Percentiles rank a stretch among this genome's conserved stretches.
These are phyloP conservation scores for Cucurbita moschata DNA, from an alignment of 306 rosid species.

Conservation along the genomic window DNA sequence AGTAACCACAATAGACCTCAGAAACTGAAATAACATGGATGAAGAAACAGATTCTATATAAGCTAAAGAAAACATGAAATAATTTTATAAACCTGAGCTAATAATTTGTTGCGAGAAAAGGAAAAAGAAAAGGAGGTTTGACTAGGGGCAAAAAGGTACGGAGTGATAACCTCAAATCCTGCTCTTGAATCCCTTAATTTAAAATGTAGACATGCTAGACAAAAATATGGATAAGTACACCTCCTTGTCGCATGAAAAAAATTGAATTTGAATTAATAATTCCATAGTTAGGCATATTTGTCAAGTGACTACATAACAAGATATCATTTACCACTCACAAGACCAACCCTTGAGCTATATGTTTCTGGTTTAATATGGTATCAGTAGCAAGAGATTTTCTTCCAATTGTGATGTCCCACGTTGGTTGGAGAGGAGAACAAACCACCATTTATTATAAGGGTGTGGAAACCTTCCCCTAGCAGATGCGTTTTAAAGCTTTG, in stretches of 20 bases:
- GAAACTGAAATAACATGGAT: constrained; percentile 39
- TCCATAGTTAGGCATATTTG: neutral
- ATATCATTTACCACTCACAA: neutral
- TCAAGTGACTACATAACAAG: neutral
- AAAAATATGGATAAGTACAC: neutral
- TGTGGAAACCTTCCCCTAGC: too few relatives aligned
- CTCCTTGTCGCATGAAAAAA: neutral
- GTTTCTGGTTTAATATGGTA: neutral
- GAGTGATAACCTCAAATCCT: neutral
- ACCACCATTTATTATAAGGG: too few relatives aligned
- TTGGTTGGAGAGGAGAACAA: too few relatives aligned
- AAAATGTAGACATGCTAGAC: neutral
- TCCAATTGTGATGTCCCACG: neutral
- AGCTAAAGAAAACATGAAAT: neutral
- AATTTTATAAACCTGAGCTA: neutral
- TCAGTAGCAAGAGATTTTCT: neutral
- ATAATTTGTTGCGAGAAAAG: neutral
- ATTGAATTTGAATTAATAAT: neutral
- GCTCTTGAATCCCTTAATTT: neutral
- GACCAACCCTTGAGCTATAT: neutral
- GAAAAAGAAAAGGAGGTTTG: neutral
- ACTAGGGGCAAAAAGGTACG: neutral
- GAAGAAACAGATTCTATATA: constrained; percentile 15
- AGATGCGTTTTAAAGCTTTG: too few relatives aligned
- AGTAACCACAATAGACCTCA: constrained; percentile 82